Conservation (phyloP, 331 rosid species). For the Rhamnella rubrinervis region DNA sequence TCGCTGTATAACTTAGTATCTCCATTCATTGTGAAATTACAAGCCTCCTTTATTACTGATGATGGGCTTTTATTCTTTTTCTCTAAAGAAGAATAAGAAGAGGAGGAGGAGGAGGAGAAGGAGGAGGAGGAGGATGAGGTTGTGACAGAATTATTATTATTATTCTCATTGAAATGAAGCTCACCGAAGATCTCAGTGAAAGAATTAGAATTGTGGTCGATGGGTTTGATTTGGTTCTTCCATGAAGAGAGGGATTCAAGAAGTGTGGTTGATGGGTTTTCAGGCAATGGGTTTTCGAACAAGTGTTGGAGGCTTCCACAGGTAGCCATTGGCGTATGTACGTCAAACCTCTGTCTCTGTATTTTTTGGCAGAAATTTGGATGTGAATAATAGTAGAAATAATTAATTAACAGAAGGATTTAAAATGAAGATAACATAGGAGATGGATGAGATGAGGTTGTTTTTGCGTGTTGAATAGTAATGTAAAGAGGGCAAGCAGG, state of each 20-base stretch:
- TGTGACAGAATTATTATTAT: too few species aligned
- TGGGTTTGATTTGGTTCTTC: slow-evolving; percentile 58
- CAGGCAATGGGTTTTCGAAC: slow-evolving; percentile 65
- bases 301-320: slow-evolving; percentile 79
- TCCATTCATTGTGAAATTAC: slow-evolving; percentile 14
- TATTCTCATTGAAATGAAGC: slow-evolving; percentile 73
- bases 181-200: slow-evolving; percentile 84
- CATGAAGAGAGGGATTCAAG: slow-evolving; percentile 60
- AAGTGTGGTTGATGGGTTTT: slow-evolving; percentile 48
- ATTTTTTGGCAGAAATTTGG: not conserved
- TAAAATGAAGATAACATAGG: slow-evolving; percentile 11
- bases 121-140: slow-evolving; percentile 13
- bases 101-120: not conserved
- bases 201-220: slow-evolving; percentile 40
- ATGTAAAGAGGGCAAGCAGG: slow-evolving; percentile 19
- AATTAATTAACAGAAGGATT: slow-evolving; percentile 7
- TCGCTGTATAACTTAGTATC: slow-evolving; percentile 10
- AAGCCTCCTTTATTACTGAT: slow-evolving; percentile 12
- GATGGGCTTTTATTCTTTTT: not conserved
- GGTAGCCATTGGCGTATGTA: slow-evolving; percentile 51
- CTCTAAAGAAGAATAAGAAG: not conserved
- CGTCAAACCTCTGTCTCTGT: slow-evolving; percentile 1
- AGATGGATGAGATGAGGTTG: not conserved
- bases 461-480: too few species aligned
- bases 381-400: not conserved